These are phyloP conservation scores for Aureoboletus auriporus DNA, from an alignment of 768 basidiomycete genomes.

Conservation along the genomic window DNA sequence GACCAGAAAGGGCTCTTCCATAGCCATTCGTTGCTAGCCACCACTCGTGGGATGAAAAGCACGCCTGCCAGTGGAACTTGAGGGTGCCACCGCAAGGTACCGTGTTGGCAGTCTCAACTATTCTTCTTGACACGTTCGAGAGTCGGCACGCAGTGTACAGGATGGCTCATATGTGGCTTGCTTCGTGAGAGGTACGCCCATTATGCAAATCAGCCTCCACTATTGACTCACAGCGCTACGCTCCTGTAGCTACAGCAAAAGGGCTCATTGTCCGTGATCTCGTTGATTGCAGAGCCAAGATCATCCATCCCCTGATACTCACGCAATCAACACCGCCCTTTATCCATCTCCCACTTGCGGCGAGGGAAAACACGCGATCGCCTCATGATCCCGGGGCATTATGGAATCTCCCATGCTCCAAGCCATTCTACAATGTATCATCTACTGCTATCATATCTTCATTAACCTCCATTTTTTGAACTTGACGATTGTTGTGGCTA, in stretches of 20 bases:
- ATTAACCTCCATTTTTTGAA: slow-evolving; percentile 14
- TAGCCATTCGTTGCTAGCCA: background rate
- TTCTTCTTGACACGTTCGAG: too few relatives aligned
- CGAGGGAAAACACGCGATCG: slow-evolving; percentile 18
- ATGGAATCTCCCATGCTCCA: slow-evolving; percentile 10
- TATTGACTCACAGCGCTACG: background rate
- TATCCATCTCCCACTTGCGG: background rate
- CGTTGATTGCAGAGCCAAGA: slow-evolving; percentile 21
- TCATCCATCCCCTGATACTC: slow-evolving; percentile 13
- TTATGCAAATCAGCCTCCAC: background rate
- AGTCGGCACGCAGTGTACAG: slow-evolving; percentile 10
- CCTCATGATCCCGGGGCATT: slow-evolving; percentile 24
- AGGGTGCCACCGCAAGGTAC: slow-evolving; percentile 1
- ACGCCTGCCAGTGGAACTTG: slow-evolving; percentile 3
- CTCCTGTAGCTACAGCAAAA: background rate
- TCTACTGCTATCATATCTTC: background rate
- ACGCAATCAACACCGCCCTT: slow-evolving; percentile 17
- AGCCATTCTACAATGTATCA: background rate
- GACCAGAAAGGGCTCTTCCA: slow-evolving; percentile 1
- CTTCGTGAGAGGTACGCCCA: background rate
- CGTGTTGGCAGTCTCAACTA: background rate
- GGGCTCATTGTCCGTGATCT: slow-evolving; percentile 13
- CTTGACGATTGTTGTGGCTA: slow-evolving; percentile 3
- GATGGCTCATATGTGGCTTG: slow-evolving; percentile 12
- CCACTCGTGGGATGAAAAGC: slow-evolving; percentile 4